These are phyloP conservation scores for Aspergillus phoenicis DNA, from an alignment of 2,329 filamentous ascomycete genomes.

Conservation along the genomic window DNA sequence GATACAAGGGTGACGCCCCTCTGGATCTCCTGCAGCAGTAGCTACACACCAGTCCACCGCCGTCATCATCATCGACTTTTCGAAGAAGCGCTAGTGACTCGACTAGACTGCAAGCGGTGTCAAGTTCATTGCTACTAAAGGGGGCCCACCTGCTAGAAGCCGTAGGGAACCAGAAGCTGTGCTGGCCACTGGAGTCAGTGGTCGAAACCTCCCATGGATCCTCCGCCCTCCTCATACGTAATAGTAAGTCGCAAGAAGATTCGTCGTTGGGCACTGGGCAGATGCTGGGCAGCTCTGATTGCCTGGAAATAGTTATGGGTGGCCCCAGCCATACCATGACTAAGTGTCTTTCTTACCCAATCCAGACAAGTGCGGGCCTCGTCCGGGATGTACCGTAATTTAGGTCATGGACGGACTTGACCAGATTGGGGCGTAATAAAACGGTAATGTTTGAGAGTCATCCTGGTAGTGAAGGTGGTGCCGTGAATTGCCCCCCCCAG, in stretches of 20 bases:
- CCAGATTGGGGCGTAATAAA: not conserved
- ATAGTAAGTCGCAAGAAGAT: not conserved
- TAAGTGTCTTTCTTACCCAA: not conserved
- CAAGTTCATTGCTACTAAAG: constrained; percentile 11
- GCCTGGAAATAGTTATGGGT: not conserved
- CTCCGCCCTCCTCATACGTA: constrained; percentile 1
- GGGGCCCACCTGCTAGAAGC: constrained; percentile 11
- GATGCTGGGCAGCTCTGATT: constrained; percentile 2
- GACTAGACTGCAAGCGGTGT: constrained; percentile 19
- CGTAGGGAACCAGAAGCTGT: constrained; percentile 1
- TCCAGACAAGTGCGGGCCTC: not conserved
- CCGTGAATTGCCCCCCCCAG: not conserved
- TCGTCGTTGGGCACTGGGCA: constrained; percentile 4
- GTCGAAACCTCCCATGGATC: constrained; percentile 3
- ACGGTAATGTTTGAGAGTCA: constrained; percentile 1
- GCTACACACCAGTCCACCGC: constrained; percentile 8
- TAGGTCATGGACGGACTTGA: not conserved
- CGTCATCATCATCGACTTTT: constrained; percentile 12
- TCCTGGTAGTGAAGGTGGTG: not conserved
- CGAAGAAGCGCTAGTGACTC: constrained; percentile 17
- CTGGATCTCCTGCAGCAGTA: constrained; percentile 12
- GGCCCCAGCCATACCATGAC: constrained; percentile 2
- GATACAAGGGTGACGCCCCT: constrained; percentile 10
- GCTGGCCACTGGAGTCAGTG: not conserved
- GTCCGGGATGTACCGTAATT: constrained; percentile 3